Conservation (phyloP, 2,329 filamentous ascomycete genomes). For the Alternaria triticimaculans region DNA sequence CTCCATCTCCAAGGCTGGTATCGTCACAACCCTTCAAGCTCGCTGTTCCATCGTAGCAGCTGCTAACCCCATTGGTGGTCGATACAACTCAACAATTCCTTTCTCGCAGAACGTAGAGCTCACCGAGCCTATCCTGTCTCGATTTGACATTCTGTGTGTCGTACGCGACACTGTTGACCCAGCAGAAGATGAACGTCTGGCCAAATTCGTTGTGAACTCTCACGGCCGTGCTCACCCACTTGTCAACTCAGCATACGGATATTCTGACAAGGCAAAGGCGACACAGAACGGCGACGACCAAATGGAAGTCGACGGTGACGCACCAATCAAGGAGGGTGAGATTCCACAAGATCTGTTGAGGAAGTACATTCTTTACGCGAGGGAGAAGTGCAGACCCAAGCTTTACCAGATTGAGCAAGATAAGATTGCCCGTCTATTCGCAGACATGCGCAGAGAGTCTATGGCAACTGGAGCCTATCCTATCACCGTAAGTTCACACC, state of each 20-base stretch:
- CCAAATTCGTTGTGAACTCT: conserved; percentile 92
- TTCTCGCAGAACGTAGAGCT: conserved; percentile 97
- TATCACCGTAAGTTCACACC: conserved; percentile 76
- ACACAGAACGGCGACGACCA: conserved; percentile 49
- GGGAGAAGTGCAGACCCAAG: conserved; percentile 88
- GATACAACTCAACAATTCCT: conserved; percentile 95
- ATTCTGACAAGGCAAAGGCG: conserved; percentile 31
- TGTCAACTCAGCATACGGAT: conserved; percentile 46
- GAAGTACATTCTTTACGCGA: conserved; percentile 96
- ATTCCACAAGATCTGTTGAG: conserved; percentile 89
- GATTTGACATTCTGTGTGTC: conserved; percentile 97
- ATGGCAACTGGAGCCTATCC: conserved; percentile 95
- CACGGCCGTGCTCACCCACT: conserved; percentile 87
- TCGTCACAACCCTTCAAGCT: conserved; percentile 95
- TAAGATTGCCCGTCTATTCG: conserved; percentile 91
- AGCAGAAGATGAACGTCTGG: conserved; percentile 87
- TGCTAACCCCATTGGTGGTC: conserved; percentile 93
- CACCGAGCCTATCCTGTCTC: conserved; percentile 95
- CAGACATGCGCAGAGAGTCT: conserved; percentile 93
- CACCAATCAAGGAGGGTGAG: conserved; percentile 67
- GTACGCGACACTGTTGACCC: conserved; percentile 96
- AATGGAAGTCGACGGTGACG: conserved; percentile 59
- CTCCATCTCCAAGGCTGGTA: conserved; percentile 97
- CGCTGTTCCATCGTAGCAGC: conserved; percentile 96
- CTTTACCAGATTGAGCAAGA: conserved; percentile 98